Conservation (phyloP, 768 basidiomycete species). For the Tubosaeta sp. region DNA sequence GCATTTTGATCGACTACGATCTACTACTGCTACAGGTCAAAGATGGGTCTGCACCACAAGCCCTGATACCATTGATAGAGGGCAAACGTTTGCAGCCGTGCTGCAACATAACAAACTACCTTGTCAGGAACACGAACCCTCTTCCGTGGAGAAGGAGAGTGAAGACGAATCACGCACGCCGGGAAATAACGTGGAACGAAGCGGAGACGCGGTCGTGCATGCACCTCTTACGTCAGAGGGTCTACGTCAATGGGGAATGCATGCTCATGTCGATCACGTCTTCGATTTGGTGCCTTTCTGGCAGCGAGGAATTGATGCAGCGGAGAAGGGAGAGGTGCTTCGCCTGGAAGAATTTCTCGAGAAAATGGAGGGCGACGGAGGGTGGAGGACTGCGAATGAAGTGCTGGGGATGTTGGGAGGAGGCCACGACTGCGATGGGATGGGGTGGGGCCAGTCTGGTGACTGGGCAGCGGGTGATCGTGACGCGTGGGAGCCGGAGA, state of each 20-base stretch:
- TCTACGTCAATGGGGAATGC: slow-evolving; percentile 27
- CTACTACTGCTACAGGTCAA: slow-evolving; percentile 22
- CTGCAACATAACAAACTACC: slow-evolving; percentile 31
- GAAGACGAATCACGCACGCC: neutral
- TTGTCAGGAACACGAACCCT: slow-evolving; percentile 14
- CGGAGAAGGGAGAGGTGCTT: slow-evolving; percentile 40
- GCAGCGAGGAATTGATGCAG: slow-evolving; percentile 46
- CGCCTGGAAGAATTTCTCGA: slow-evolving; percentile 46
- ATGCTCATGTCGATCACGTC: slow-evolving; percentile 42
- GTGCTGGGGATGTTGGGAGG: slow-evolving; percentile 29
- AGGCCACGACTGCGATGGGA: neutral
- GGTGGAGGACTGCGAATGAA: slow-evolving; percentile 27
- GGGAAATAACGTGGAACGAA: slow-evolving; percentile 15
- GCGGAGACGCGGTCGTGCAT: slow-evolving; percentile 30
- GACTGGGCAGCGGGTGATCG: slow-evolving; percentile 10
- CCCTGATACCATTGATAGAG: slow-evolving; percentile 14
- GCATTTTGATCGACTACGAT: neutral
- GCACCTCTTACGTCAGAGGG: slow-evolving; percentile 28
- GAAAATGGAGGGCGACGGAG: slow-evolving; percentile 33
- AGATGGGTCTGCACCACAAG: slow-evolving; percentile 35
- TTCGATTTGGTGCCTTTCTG: slow-evolving; percentile 52
- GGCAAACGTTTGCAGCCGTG: slow-evolving; percentile 25
- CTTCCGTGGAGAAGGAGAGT: slow-evolving; percentile 3
- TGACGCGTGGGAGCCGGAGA: slow-evolving; percentile 8
- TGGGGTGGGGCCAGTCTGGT: slow-evolving; percentile 9